phyloP scores from a whole-genome alignment of 2,329 filamentous ascomycete species.

The Paecilomyces sp. region DNA sequence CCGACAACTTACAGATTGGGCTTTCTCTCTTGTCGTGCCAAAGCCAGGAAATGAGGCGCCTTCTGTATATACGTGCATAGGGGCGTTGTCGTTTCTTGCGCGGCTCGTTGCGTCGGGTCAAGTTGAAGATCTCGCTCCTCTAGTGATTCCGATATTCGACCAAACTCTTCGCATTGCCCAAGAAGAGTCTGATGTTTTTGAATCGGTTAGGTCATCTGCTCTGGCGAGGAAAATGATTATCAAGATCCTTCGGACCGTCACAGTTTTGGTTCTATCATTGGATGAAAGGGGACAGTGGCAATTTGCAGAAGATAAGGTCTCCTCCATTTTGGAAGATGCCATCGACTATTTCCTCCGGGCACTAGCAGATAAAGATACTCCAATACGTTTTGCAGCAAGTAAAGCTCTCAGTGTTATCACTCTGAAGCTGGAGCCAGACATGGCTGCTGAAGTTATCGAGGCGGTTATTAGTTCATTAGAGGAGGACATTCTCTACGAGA shows the following conservation, averaged over 20 bases:
- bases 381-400: conserved; percentile 81
- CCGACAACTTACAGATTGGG: conserved; percentile 62
- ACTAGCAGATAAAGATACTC: conserved; percentile 81
- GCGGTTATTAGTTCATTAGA: conserved; percentile 66
- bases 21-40: conserved; percentile 53
- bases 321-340: conserved; percentile 64
- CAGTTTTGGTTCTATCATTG: conserved; percentile 56
- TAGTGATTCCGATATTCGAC: conserved; percentile 60
- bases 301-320: conserved; percentile 24
- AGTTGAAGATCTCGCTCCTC: conserved; percentile 64
- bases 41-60: conserved; percentile 27
- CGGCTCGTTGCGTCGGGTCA: conserved; percentile 66
- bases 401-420: conserved; percentile 87
- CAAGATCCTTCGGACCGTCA: conserved; percentile 73
- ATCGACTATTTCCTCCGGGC: conserved; percentile 75
- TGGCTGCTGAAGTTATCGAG: conserved; percentile 82
- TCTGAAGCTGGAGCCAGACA: conserved; percentile 67
- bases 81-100: conserved; percentile 70
- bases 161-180: conserved; percentile 55
- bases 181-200: conserved; percentile 42
- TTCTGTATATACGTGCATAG: conserved; percentile 69
- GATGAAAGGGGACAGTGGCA: conserved; percentile 28
- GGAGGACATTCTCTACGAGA: conserved; percentile 55
- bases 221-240: conserved; percentile 74
- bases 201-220: conserved; percentile 61